Conservation (phyloP, 129 eudicot species). For the Silybum marianum region DNA sequence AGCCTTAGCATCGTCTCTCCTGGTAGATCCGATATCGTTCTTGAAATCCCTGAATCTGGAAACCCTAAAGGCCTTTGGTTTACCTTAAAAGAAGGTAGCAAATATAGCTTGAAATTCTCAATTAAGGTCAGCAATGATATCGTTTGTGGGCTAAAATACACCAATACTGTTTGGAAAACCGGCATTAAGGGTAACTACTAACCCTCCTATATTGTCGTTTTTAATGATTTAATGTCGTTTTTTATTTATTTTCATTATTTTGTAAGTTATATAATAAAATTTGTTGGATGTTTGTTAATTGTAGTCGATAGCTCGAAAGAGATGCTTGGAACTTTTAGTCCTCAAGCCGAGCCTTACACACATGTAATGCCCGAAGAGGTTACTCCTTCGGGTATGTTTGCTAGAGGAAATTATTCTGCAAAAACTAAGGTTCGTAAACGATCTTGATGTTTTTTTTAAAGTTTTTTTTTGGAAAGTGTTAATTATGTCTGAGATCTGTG, state of each 20-base stretch:
- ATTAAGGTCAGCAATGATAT: slow-evolving; percentile 76
- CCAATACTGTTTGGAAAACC: slow-evolving; percentile 78
- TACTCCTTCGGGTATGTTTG: slow-evolving; percentile 69
- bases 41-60: slow-evolving; percentile 65
- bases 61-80: slow-evolving; percentile 72
- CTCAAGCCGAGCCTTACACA: slow-evolving; percentile 60
- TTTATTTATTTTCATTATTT: background rate
- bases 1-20: slow-evolving; percentile 61
- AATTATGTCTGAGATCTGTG: background rate
- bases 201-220: too few species aligned
- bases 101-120: slow-evolving; percentile 56
- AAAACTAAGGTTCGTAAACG: slow-evolving; percentile 53
- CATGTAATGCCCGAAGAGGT: slow-evolving; percentile 74
- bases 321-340: slow-evolving; percentile 77
- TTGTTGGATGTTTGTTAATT: background rate
- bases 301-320: slow-evolving; percentile 69
- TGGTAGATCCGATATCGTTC: slow-evolving; percentile 64
- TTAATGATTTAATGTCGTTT: background rate
- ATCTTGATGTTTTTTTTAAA: background rate
- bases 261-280: background rate
- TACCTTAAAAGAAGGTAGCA: slow-evolving; percentile 84
- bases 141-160: slow-evolving; percentile 82
- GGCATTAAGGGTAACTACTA: slow-evolving; percentile 70
- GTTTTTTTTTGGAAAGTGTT: background rate
- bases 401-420: slow-evolving; percentile 70